A percentile compares a stretch with the other conserved stretches of the same genome.
Conservation (phyloP, 108 stramenopile species). For the Chaetoceros tenuissimus region DNA sequence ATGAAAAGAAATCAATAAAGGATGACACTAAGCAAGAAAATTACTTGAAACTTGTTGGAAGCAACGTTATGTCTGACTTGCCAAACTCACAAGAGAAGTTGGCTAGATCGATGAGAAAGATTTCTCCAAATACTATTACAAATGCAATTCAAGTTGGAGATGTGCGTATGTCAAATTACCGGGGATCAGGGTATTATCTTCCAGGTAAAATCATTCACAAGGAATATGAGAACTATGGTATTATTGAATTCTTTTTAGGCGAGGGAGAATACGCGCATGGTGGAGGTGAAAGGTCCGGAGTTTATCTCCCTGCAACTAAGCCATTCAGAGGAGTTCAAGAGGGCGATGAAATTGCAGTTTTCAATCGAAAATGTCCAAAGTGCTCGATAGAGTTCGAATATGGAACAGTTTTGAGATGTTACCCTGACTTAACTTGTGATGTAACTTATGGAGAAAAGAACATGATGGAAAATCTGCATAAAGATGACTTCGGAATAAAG, state of each 20-base stretch:
- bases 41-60: too few species aligned
- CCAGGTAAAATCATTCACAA: background rate
- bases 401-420: background rate
- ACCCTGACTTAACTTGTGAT: background rate
- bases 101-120: background rate
- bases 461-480: too few species aligned
- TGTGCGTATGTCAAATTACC: background rate
- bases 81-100: background rate
- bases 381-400: background rate
- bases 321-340: background rate
- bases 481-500: too few species aligned
- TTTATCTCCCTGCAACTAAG: background rate
- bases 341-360: background rate
- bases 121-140: background rate
- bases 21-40: too few species aligned
- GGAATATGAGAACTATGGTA: background rate
- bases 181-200: background rate
- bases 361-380: background rate
- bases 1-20: too few species aligned
- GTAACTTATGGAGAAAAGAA: too few species aligned
- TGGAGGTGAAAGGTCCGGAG: background rate
- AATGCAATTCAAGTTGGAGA: background rate
- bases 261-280: background rate
- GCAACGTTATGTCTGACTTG: background rate
- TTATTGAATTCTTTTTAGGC: background rate